Conservation (phyloP, 352 stramenopile species). For the Pythium diclinum region DNA sequence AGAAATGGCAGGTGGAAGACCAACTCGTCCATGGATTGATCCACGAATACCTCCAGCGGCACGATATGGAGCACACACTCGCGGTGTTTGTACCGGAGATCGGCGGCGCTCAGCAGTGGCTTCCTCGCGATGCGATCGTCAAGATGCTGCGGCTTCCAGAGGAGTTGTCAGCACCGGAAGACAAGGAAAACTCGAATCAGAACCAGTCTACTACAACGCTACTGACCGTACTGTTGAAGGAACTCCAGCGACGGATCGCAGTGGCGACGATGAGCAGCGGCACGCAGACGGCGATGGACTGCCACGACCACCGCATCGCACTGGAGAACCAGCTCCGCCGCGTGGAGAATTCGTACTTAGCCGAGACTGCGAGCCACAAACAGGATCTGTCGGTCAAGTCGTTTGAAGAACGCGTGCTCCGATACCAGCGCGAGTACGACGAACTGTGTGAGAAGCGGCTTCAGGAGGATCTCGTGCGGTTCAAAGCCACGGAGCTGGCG, state of each 20-base stretch:
- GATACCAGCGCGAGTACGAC: conserved; percentile 71
- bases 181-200: conserved; percentile 4
- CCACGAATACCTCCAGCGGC: conserved; percentile 48
- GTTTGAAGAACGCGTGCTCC: conserved; percentile 59
- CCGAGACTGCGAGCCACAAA: conserved; percentile 40
- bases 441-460: conserved; percentile 49
- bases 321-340: conserved; percentile 58
- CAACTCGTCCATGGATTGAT: conserved; percentile 62
- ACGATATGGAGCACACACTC: conserved; percentile 52
- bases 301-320: conserved; percentile 53
- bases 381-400: conserved; percentile 31
- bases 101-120: conserved; percentile 40
- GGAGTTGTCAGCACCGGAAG: conserved; percentile 16
- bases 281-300: conserved; percentile 66
- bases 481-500: conserved; percentile 48
- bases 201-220: conserved; percentile 28
- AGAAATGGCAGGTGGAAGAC: conserved; percentile 34
- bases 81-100: conserved; percentile 73
- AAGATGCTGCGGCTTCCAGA: conserved; percentile 30
- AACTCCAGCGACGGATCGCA: conserved; percentile 34
- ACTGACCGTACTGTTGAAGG: conserved; percentile 31
- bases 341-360: conserved; percentile 60
- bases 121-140: conserved; percentile 40
- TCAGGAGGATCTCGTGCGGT: conserved; percentile 53
- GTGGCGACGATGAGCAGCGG: conserved; percentile 34